These are phyloP conservation scores for Arthroderma uncinatum DNA, from an alignment of 2,329 filamentous ascomycete genomes.

Conservation along the genomic window DNA sequence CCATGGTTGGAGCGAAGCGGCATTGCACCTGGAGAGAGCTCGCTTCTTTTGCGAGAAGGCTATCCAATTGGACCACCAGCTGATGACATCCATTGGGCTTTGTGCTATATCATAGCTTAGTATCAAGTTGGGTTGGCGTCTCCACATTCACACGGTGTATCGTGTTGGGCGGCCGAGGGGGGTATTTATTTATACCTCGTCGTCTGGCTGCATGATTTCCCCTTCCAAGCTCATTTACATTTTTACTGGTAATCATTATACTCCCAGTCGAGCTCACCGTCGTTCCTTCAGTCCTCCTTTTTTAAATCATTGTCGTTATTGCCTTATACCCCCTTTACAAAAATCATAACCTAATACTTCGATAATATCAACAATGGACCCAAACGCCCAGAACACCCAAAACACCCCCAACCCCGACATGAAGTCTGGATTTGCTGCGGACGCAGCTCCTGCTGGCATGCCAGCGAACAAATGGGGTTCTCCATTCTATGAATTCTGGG, in stretches of 20 bases:
- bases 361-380: background rate
- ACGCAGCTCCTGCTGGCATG: background rate
- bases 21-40: background rate
- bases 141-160: background rate
- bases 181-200: background rate
- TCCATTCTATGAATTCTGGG: background rate
- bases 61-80: background rate
- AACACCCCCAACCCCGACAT: background rate
- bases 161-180: background rate
- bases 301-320: background rate
- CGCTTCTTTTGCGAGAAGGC: background rate
- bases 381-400: background rate
- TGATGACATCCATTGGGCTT: background rate
- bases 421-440: background rate
- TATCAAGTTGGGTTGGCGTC: background rate
- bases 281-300: background rate
- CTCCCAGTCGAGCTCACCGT: background rate
- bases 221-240: background rate
- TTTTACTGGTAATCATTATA: background rate
- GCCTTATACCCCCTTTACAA: background rate
- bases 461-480: background rate
- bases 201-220: background rate
- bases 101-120: background rate
- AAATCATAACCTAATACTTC: background rate
- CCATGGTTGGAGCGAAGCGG: background rate